These are phyloP conservation scores for Arabis alpina DNA, from an alignment of 345 rosid genomes.

Conservation along the genomic window DNA sequence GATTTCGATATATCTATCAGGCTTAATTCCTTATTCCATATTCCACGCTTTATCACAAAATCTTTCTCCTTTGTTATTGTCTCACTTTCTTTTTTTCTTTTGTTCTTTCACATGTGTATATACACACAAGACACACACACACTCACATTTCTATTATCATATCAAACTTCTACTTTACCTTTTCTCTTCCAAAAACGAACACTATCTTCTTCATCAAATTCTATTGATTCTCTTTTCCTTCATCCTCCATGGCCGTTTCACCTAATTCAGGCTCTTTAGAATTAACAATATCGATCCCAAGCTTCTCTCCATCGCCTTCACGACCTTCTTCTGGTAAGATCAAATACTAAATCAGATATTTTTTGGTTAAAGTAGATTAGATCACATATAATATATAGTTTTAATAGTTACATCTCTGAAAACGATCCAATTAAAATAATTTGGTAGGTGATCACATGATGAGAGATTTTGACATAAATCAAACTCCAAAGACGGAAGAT, in stretches of 20 bases:
- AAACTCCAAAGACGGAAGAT: conserved; percentile 40
- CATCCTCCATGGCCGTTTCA: conserved; percentile 41
- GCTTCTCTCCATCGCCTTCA: conserved; percentile 66
- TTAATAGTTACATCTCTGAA: background rate
- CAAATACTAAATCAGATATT: background rate
- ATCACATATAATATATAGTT: conserved; percentile 1
- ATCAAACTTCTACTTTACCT: conserved; percentile 44
- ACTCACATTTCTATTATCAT: conserved; percentile 41
- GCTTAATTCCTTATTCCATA: conserved; percentile 37
- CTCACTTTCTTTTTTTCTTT: conserved; percentile 19
- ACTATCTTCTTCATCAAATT: conserved; percentile 36
- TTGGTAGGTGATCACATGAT: conserved; percentile 42
- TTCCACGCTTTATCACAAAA: conserved; percentile 40
- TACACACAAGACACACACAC: conserved; percentile 31
- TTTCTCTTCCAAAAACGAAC: conserved; percentile 31
- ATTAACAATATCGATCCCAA: conserved; percentile 78
- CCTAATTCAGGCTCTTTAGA: conserved; percentile 54
- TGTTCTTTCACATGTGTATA: conserved; percentile 37
- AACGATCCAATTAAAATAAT: background rate
- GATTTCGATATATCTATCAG: conserved; percentile 15
- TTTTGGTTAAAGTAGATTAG: no score
- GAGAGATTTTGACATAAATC: conserved; percentile 44
- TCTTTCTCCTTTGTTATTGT: conserved; percentile 29
- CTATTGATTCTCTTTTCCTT: conserved; percentile 10
- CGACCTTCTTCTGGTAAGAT: conserved; percentile 52